Conservation (phyloP, 306 rosid species). For the Hippophae rhamnoides region DNA sequence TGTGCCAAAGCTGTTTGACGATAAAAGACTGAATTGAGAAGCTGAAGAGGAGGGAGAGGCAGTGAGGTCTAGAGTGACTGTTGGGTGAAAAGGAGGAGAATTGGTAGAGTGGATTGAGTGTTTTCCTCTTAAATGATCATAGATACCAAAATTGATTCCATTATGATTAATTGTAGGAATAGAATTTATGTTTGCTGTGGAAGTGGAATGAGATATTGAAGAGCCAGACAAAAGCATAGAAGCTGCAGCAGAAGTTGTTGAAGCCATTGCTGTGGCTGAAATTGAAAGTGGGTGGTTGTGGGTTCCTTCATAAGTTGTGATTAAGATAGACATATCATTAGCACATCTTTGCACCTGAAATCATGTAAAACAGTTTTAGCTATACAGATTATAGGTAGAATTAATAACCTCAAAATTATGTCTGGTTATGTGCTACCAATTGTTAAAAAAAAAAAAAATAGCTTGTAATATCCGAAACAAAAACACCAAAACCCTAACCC, state of each 20-base stretch:
- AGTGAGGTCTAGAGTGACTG: slow-evolving; percentile 52
- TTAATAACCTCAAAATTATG: too few species aligned
- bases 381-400: background rate
- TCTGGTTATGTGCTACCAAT: too few species aligned
- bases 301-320: slow-evolving; percentile 43
- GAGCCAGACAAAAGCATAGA: slow-evolving; percentile 46
- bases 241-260: slow-evolving; percentile 30
- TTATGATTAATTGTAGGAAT: background rate
- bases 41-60: slow-evolving; percentile 19
- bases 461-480: too few species aligned
- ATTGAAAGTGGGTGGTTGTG: slow-evolving; percentile 39
- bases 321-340: slow-evolving; percentile 35
- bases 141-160: slow-evolving; percentile 23
- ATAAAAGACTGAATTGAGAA: slow-evolving; percentile 10
- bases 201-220: slow-evolving; percentile 36
- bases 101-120: slow-evolving; percentile 23
- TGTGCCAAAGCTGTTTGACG: slow-evolving; percentile 15
- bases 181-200: slow-evolving; percentile 13
- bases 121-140: slow-evolving; percentile 28
- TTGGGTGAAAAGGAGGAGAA: slow-evolving; percentile 32
- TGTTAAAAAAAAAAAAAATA: too few species aligned
- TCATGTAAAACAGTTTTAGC: background rate
- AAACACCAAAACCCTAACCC: too few species aligned
- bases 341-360: slow-evolving; percentile 41
- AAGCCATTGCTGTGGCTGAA: slow-evolving; percentile 37